Evolutionary conservation across 441 rosid species (phyloP).

Genomic region (Gossypium schwendimanii): DNA sequence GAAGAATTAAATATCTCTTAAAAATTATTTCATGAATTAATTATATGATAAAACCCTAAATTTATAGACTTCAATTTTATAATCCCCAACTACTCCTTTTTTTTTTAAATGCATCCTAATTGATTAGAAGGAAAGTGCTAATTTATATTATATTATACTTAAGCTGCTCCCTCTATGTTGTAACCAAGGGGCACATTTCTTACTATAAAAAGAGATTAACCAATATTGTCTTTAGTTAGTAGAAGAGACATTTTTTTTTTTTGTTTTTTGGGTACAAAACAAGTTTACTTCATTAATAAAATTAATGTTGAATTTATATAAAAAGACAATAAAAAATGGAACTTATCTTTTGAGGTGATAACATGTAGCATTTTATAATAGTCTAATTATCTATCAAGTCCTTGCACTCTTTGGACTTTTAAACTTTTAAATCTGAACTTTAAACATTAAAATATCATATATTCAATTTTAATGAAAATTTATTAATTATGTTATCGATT

Average conservation of each 20-base stretch:
- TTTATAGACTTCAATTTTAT: neutral
- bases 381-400: too few species aligned
- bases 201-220: neutral
- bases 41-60: too few species aligned
- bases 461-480: too few species aligned
- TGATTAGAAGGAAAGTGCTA: neutral
- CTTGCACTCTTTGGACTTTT: too few species aligned
- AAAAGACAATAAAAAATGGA: neutral
- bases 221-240: neutral
- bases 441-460: too few species aligned
- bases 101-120: neutral
- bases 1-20: too few species aligned
- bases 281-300: neutral
- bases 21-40: too few species aligned
- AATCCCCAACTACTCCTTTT: neutral
- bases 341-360: too few species aligned
- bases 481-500: too few species aligned
- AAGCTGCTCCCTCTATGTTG: neutral
- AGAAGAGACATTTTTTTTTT: neutral
- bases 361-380: too few species aligned
- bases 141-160: neutral
- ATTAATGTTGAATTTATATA: neutral
- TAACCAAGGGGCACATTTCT: neutral
- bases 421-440: too few species aligned
- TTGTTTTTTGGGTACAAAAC: neutral